Evolutionary conservation across 2,329 filamentous ascomycete species (phyloP).

Genomic region (Alternaria viburni): DNA sequence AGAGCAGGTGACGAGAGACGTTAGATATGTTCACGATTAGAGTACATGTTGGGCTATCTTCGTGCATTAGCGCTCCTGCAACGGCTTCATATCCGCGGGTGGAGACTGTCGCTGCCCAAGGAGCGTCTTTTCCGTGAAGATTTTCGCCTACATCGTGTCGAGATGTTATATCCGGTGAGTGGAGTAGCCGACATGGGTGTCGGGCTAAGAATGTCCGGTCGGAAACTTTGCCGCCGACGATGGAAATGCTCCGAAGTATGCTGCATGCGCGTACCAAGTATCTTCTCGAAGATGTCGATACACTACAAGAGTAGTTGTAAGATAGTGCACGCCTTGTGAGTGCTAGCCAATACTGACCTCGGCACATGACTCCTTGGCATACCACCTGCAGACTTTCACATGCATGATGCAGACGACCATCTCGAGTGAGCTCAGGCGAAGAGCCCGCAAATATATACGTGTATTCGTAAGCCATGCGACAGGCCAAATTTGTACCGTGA

Average conservation of each 20-base stretch:
- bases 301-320: neutral
- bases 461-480: slow-evolving; percentile 1
- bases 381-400: slow-evolving; percentile 13
- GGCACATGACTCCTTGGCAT: slow-evolving; percentile 11
- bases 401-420: neutral
- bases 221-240: neutral
- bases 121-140: slow-evolving; percentile 41
- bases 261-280: neutral
- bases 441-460: slow-evolving; percentile 18
- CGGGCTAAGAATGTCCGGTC: slow-evolving; percentile 15
- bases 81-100: slow-evolving; percentile 20
- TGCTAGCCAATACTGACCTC: neutral
- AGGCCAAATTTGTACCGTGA: slow-evolving; percentile 6
- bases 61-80: slow-evolving; percentile 14
- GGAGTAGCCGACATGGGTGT: slow-evolving; percentile 25
- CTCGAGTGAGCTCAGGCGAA: slow-evolving; percentile 9
- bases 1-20: slow-evolving; percentile 9
- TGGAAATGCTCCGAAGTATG: neutral
- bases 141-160: slow-evolving; percentile 14
- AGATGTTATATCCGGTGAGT: slow-evolving; percentile 30
- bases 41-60: slow-evolving; percentile 20
- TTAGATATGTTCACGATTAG: slow-evolving; percentile 10
- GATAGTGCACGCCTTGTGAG: neutral
- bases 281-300: neutral
- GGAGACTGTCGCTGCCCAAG: slow-evolving; percentile 22